Percentiles rank a stretch among this genome's conserved stretches.
These are phyloP conservation scores for Lactifluus volemus DNA, from an alignment of 768 basidiomycete species.

Conservation along the genomic window DNA sequence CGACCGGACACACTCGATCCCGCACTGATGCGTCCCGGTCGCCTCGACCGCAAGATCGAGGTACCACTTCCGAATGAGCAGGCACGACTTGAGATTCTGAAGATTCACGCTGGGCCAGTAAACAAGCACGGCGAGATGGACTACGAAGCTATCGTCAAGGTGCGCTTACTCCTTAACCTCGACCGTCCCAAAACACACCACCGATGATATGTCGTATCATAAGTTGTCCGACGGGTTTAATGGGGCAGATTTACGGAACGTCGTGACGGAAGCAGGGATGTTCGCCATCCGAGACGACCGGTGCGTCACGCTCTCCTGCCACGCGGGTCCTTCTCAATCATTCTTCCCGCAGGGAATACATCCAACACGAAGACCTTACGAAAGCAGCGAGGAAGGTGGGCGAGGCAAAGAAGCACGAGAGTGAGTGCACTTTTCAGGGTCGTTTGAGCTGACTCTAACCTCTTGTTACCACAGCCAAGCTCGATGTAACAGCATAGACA, in stretches of 20 bases:
- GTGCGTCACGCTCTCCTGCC: slow-evolving; percentile 31
- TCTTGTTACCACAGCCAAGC: slow-evolving; percentile 6
- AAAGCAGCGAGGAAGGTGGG: slow-evolving; percentile 94
- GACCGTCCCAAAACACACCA: neutral
- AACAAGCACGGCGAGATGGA: slow-evolving; percentile 95
- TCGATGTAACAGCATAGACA: slow-evolving; percentile 14
- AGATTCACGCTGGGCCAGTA: slow-evolving; percentile 91
- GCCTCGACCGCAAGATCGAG: slow-evolving; percentile 95
- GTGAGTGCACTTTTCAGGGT: slow-evolving; percentile 38
- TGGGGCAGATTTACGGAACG: slow-evolving; percentile 93
- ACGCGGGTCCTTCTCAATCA: neutral
- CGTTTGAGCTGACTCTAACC: neutral
- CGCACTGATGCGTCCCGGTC: slow-evolving; percentile 90
- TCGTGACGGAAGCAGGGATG: slow-evolving; percentile 95
- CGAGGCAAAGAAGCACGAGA: slow-evolving; percentile 97
- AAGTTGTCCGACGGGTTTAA: slow-evolving; percentile 89
- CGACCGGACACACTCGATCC: slow-evolving; percentile 97
- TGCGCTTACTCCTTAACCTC: slow-evolving; percentile 22
- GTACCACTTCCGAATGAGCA: slow-evolving; percentile 97
- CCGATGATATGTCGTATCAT: neutral
- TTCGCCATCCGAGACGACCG: slow-evolving; percentile 96
- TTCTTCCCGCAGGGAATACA: slow-evolving; percentile 53
- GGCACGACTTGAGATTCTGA: slow-evolving; percentile 90
- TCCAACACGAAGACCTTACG: slow-evolving; percentile 90
- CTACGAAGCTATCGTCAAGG: slow-evolving; percentile 97